Evolutionary conservation across 306 rosid genomes (phyloP), one percentile per base, ranked within the genome.

Genomic region (Chamaecrista fasciculata): DNA sequence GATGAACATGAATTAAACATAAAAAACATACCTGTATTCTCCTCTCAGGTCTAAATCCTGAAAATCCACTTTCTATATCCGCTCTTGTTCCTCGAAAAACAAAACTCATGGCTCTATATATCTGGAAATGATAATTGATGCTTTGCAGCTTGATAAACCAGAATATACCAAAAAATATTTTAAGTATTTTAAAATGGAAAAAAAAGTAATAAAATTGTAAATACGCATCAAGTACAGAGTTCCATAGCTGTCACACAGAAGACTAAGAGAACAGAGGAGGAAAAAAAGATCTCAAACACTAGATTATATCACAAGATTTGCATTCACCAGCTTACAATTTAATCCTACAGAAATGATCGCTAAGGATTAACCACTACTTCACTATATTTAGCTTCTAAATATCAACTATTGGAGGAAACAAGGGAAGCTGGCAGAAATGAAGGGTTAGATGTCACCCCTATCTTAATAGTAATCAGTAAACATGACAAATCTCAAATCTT

Each of bases 51-150:
- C 85, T 79, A 71, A 86, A 85, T 75, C 87, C 96, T 0, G 97
- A 82, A 64, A 86, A 83, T 16, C 96, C 97, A 86, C 67, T 85
- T 76, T 91, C 96, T 28, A 91, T 80, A 78, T 91, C 97, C 31
- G 81, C 82, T 82, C 91, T 85, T 39, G 96, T 79, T 39, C 97
- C 94, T 56, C 97, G 89, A 70, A 92, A 92, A 51, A 92, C 96
- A 81, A 92, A 92, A 82, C 92, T 89, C 96, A 92, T 89, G 65
- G 68, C 80, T 70, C 59, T 69, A 65, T 58, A 50, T 73, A 57
- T 67, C 79, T 28, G 49, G 58, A 50, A 59, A 60, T 66, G 71
- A 53, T 25, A 64, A 62, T 53, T 37, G 62, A 57, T 70, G 19
- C 72, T 66, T 71, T 72, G 63, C 70, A 3, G 39, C 31, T 46